Evolutionary conservation across 2,329 filamentous ascomycete genomes (phyloP), one percentile per base, ranked within the genome.

Genomic region (Ceratocystis papillata): DNA sequence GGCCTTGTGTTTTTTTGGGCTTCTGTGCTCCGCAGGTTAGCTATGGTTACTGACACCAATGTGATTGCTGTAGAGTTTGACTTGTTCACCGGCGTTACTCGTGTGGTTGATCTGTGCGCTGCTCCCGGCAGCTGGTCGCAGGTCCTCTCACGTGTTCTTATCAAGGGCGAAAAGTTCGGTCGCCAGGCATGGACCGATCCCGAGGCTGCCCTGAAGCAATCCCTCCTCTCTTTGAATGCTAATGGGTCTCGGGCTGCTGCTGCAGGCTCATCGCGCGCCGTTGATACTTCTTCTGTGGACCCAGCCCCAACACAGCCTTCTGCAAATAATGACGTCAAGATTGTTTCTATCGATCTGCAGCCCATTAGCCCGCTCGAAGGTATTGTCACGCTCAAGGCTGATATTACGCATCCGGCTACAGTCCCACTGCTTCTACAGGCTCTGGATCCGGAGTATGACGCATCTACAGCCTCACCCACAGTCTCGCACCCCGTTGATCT

Each of bases 101-200:
- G 94, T 45, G 94, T 99, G 1, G 93, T 99, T 17, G 94, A 99
- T 75, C 81, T 99, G 22, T 99, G 94, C 73, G 94, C 94, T 41
- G 94, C 94, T 0, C 94, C 94, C 0, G 94, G 94, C 33, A 96
- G 90, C 72, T 99, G 94, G 94, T 96, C 90, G 61, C 94, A 99
- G 75, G 94, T 99, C 0, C 82, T 99, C 15, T 97, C 93, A 12
- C 85, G 94, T 22, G 89, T 96, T 0, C 78, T 99, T 67, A 96
- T 97, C 75, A 92, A 94, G 75, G 90, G 91, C 63, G 92, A 97
- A 77, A 90, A 87, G 70, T 95, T 96, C 70, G 92, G 92, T 3
- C 83, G 90, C 28, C 80, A 86, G 66, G 88, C 90, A 66, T 96
- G 90, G 91, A 85, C 95, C 74, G 89, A 96, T 75, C 87, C 88